Evolutionary conservation across 495 filamentous ascomycete species (phyloP).

Genomic region (Margaritispora aquatica): DNA sequence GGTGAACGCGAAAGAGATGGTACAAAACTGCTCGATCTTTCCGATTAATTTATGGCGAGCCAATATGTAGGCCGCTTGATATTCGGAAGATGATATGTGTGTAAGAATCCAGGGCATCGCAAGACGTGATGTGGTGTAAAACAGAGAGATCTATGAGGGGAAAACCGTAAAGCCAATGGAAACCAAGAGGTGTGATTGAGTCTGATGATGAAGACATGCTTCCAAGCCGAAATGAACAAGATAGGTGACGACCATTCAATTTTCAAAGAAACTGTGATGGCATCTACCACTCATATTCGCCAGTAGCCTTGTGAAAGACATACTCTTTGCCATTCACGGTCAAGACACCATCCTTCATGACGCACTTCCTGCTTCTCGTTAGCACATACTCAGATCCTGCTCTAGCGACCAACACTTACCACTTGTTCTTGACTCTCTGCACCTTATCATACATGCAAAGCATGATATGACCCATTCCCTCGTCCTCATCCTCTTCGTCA

Average conservation of each 20-base stretch:
- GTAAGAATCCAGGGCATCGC: too few species aligned
- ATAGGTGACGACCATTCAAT: too few species aligned
- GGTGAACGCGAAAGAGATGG: background rate
- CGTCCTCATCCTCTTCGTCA: slow-evolving; percentile 76
- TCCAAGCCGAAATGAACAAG: too few species aligned
- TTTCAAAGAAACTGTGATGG: too few species aligned
- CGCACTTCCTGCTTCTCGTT: slow-evolving; percentile 68
- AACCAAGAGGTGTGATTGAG: background rate
- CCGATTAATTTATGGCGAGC: too few species aligned
- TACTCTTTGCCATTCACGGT: slow-evolving; percentile 91
- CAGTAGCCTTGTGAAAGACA: slow-evolving; percentile 93
- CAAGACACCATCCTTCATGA: slow-evolving; percentile 91
- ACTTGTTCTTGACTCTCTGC: slow-evolving; percentile 99
- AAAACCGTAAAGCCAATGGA: background rate
- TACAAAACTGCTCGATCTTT: too few species aligned
- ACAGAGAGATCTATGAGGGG: background rate
- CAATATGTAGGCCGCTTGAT: too few species aligned
- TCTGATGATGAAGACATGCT: too few species aligned
- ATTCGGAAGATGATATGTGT: too few species aligned
- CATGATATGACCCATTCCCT: slow-evolving; percentile 75
- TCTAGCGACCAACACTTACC: slow-evolving; percentile 41
- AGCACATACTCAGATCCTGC: slow-evolving; percentile 9
- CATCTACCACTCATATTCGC: slow-evolving; percentile 92
- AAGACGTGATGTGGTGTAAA: background rate
- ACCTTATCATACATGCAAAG: slow-evolving; percentile 99